A percentile compares a stretch with the other conserved stretches of the same genome.
These are phyloP conservation scores for Nannizzia gypsea DNA, from an alignment of 2,329 filamentous ascomycete genomes.

Conservation along the genomic window DNA sequence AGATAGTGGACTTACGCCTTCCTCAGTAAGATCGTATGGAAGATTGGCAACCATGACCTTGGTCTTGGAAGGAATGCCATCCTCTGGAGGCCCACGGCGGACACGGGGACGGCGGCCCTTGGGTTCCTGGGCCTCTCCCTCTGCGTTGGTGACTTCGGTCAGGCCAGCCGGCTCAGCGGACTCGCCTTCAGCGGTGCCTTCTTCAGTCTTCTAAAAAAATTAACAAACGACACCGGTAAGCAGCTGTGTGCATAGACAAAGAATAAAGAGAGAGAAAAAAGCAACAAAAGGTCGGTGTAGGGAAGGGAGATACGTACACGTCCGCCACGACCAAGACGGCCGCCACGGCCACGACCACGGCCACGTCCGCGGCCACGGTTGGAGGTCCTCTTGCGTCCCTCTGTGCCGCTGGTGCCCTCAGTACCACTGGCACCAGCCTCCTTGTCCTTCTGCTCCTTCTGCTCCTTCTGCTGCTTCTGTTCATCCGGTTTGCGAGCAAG, in stretches of 20 bases:
- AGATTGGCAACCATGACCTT: conserved; percentile 99
- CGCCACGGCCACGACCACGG: conserved; percentile 49
- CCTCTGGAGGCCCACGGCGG: conserved; percentile 90
- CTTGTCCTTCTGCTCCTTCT: conserved; percentile 19
- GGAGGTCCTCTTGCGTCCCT: conserved; percentile 46
- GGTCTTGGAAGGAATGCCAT: conserved; percentile 96
- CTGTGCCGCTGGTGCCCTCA: conserved; percentile 59
- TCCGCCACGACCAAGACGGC: conserved; percentile 55
- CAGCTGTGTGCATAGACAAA: too few species aligned
- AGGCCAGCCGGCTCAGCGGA: conserved; percentile 47
- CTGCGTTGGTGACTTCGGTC: conserved; percentile 45
- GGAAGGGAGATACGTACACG: conserved; percentile 50
- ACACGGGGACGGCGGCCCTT: conserved; percentile 46
- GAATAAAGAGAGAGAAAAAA: background rate
- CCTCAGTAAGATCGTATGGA: conserved; percentile 93
- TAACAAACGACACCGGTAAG: conserved; percentile 4
- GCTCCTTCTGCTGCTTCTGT: conserved; percentile 55
- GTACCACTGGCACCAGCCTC: conserved; percentile 57
- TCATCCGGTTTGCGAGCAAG: conserved; percentile 94
- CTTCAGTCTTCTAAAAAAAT: conserved; percentile 15
- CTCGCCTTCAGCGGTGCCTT: conserved; percentile 33
- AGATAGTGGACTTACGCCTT: conserved; percentile 56
- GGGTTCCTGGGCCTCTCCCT: conserved; percentile 25
- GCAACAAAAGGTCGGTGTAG: conserved; percentile 1
- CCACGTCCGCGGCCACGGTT: conserved; percentile 51